Conservation (phyloP, 2,329 filamentous ascomycete species). For the Fusarium guadeloupense region DNA sequence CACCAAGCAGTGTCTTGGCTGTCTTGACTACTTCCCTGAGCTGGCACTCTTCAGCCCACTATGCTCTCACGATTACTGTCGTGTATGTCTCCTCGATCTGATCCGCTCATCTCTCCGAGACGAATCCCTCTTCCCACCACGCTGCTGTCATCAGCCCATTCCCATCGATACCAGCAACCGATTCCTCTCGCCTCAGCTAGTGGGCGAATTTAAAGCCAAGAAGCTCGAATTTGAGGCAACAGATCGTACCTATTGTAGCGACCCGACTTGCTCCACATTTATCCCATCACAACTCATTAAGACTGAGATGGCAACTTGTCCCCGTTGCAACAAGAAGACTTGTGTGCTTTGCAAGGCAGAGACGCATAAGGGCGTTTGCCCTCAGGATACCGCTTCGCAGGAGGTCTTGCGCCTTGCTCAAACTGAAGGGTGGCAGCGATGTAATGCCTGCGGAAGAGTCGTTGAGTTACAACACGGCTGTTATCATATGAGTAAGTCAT, state of each 20-base stretch:
- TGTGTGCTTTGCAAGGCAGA: slow-evolving; percentile 60
- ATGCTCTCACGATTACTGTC: slow-evolving; percentile 62
- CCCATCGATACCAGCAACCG: slow-evolving; percentile 41
- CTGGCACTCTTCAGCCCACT: slow-evolving; percentile 17
- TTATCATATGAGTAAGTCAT: slow-evolving; percentile 64
- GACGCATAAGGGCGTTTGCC: slow-evolving; percentile 58
- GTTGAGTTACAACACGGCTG: slow-evolving; percentile 62
- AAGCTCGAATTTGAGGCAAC: slow-evolving; percentile 58
- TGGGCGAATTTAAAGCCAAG: slow-evolving; percentile 54
- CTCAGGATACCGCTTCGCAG: slow-evolving; percentile 52
- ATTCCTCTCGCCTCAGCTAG: slow-evolving; percentile 50
- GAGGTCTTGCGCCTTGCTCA: slow-evolving; percentile 53
- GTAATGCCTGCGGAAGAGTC: slow-evolving; percentile 54
- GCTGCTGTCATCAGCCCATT: slow-evolving; percentile 59
- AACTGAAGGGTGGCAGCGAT: slow-evolving; percentile 60
- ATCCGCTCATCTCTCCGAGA: slow-evolving; percentile 57
- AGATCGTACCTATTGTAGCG: slow-evolving; percentile 61
- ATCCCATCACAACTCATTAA: slow-evolving; percentile 50
- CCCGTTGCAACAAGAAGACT: slow-evolving; percentile 53
- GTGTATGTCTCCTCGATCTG: slow-evolving; percentile 55
- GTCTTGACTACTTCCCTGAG: not conserved
- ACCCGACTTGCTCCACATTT: slow-evolving; percentile 56
- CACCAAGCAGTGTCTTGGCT: slow-evolving; percentile 2
- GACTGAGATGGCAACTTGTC: slow-evolving; percentile 52
- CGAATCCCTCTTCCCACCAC: slow-evolving; percentile 63